Percentiles rank a stretch among this genome's conserved stretches.
phyloP scores from a whole-genome alignment of 2,329 filamentous ascomycete genomes.

The Tricladium varicosporioides region DNA sequence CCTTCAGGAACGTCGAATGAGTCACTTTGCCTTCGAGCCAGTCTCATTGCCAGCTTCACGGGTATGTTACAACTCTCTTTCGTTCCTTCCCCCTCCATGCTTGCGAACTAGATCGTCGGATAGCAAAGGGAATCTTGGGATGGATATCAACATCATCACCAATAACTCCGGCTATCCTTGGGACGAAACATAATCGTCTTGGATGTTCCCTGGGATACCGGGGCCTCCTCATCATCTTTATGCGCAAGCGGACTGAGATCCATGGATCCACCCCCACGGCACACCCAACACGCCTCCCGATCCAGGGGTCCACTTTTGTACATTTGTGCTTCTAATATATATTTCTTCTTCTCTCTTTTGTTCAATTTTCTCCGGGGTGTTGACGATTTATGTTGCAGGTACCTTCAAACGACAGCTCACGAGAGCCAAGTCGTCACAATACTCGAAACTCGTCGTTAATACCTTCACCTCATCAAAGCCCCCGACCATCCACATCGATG shows the following conservation, averaged over 20 bases:
- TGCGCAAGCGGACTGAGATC: constrained; percentile 18
- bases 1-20: constrained; percentile 79
- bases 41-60: constrained; percentile 83
- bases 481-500: constrained; percentile 62
- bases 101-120: background rate
- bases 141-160: background rate
- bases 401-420: constrained; percentile 54
- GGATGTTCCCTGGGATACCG: constrained; percentile 15
- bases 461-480: constrained; percentile 66
- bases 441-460: constrained; percentile 64
- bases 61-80: constrained; percentile 52
- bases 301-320: constrained; percentile 20
- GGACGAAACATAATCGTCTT: constrained; percentile 5
- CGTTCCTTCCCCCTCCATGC: constrained; percentile 1
- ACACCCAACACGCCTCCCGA: constrained; percentile 14
- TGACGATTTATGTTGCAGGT: constrained; percentile 43
- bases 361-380: constrained; percentile 8
- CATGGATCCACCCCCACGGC: constrained; percentile 25
- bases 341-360: constrained; percentile 10
- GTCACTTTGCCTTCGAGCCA: constrained; percentile 85
- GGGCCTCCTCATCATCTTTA: constrained; percentile 8
- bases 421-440: constrained; percentile 60
- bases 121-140: background rate
- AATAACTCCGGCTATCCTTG: background rate
- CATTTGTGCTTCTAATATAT: constrained; percentile 18